Evolutionary conservation across 305 asterid genomes (phyloP).

Genomic region (Fraxinus nigra): DNA sequence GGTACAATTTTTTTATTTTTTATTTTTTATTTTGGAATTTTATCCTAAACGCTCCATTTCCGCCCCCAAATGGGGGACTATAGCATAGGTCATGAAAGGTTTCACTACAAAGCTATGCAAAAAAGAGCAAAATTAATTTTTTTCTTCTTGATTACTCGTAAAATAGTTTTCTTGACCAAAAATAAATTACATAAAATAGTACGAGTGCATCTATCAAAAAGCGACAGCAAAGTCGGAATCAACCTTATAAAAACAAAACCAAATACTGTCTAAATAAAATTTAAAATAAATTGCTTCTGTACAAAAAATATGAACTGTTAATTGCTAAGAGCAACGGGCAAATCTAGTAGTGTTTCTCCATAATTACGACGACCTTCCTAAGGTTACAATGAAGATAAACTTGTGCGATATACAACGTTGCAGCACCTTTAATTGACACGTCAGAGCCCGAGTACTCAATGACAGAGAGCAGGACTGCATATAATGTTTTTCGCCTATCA

Average conservation of each 20-base stretch:
- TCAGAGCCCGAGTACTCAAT: not conserved
- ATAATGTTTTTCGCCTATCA: constrained; percentile 24
- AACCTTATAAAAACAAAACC: not conserved
- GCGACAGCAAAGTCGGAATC: not conserved
- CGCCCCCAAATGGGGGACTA: not conserved
- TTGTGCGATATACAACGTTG: constrained; percentile 27
- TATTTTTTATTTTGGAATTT: not conserved
- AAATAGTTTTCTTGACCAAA: not conserved
- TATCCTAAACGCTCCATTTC: not conserved
- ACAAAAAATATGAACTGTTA: not conserved
- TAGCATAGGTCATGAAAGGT: not conserved
- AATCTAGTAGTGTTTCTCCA: not conserved
- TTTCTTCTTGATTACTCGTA: not conserved
- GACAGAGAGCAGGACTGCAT: not conserved
- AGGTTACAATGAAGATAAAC: constrained; percentile 17
- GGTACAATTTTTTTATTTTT: not conserved
- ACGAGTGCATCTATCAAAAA: not conserved
- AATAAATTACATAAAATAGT: not conserved
- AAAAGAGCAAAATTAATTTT: not conserved
- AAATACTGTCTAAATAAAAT: not conserved
- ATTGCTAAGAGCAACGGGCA: not conserved
- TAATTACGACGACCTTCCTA: constrained; percentile 12
- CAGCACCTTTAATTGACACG: constrained; percentile 1
- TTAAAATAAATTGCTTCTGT: not conserved
- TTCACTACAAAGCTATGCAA: not conserved